A percentile compares a stretch with the other conserved stretches of the same genome.
Evolutionary conservation across 202 grass and related monocot genomes (phyloP).

Genomic region (Setaria viridis): DNA sequence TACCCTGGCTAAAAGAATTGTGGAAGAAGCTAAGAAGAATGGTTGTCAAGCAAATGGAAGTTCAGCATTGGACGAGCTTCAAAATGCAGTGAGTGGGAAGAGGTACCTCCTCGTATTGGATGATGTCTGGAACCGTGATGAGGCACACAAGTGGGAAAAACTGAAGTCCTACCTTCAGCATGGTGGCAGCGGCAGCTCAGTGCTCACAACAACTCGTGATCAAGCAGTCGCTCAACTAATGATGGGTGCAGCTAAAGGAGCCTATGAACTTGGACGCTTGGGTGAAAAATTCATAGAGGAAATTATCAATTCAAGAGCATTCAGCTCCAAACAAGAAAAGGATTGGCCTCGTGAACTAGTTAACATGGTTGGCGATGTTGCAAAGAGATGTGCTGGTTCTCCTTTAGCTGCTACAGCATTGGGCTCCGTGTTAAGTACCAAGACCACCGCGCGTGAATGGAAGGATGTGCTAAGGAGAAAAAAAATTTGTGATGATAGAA

Average conservation of each 20-base stretch:
- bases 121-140: constrained; percentile 25
- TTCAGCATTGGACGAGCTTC: neutral
- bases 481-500: neutral
- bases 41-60: neutral
- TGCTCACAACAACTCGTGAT: constrained; percentile 45
- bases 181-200: neutral
- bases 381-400: neutral
- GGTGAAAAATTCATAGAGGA: neutral
- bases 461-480: neutral
- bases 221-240: neutral
- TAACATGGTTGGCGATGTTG: constrained; percentile 37
- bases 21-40: neutral
- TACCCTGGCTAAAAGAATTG: neutral
- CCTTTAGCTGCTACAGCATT: neutral
- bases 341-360: neutral
- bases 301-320: constrained; percentile 39
- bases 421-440: neutral
- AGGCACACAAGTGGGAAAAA: neutral
- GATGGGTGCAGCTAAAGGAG: neutral
- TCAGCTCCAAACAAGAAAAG: neutral
- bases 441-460: neutral
- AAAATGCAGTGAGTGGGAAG: neutral
- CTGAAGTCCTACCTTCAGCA: neutral
- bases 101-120: neutral
- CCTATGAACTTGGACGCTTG: neutral